Percentiles rank a stretch among this genome's conserved stretches.
These are phyloP conservation scores for Fusarium humuli DNA, from an alignment of 2,329 filamentous ascomycete genomes.

Conservation along the genomic window DNA sequence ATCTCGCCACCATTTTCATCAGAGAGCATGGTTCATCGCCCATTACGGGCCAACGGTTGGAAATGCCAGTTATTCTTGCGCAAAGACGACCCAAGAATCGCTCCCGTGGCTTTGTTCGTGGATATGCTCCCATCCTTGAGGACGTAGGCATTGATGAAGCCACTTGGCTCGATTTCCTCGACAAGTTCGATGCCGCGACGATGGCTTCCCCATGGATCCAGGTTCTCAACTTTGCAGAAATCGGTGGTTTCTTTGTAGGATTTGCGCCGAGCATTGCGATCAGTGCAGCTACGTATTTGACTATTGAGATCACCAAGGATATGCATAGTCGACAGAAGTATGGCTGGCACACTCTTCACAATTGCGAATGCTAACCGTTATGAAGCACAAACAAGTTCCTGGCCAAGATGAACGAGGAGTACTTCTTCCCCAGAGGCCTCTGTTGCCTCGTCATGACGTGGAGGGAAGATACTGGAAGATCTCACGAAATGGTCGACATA, in stretches of 20 bases:
- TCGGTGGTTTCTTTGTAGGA: conserved; percentile 13
- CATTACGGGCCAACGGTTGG: background rate
- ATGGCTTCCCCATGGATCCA: conserved; percentile 11
- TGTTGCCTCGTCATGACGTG: conserved; percentile 64
- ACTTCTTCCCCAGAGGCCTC: conserved; percentile 68
- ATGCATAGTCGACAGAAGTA: conserved; percentile 17
- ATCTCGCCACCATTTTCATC: conserved; percentile 7
- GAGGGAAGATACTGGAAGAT: conserved; percentile 53
- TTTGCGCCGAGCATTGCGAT: conserved; percentile 20
- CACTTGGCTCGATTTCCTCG: conserved; percentile 18
- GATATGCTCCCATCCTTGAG: conserved; percentile 13
- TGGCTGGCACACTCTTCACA: fast-evolving
- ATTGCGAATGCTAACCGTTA: background rate
- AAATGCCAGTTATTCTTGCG: conserved; percentile 11
- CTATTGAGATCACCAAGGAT: conserved; percentile 10
- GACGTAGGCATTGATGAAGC: conserved; percentile 2
- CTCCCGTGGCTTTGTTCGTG: conserved; percentile 20
- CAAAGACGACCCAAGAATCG: conserved; percentile 20
- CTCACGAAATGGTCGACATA: conserved; percentile 37
- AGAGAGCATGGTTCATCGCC: background rate
- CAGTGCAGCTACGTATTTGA: conserved; percentile 4
- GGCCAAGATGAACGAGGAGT: conserved; percentile 46
- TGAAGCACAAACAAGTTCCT: conserved; percentile 16
- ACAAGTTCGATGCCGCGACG: conserved; percentile 20
- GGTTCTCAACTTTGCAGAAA: conserved; percentile 19